Evolutionary conservation across 768 basidiomycete species (phyloP).

Genomic region (Suillus alpinus): DNA sequence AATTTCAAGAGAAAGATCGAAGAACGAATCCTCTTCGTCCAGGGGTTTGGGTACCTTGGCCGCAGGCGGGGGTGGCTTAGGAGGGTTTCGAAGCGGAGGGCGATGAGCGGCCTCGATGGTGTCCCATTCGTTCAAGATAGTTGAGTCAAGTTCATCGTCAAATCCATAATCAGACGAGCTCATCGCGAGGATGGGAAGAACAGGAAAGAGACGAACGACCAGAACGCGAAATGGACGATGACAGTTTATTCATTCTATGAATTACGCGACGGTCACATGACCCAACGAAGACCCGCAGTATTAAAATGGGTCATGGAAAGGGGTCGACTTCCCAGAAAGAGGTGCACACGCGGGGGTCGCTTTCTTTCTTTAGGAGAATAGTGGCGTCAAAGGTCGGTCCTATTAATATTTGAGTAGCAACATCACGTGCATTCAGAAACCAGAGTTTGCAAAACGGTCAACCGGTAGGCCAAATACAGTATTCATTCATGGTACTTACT

Average conservation of each 20-base stretch:
- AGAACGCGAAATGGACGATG: background rate
- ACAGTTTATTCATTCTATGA: background rate
- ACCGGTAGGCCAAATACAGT: too few relatives aligned
- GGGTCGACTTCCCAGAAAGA: too few relatives aligned
- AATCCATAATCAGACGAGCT: constrained; percentile 84
- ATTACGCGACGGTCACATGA: constrained; percentile 3
- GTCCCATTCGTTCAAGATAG: constrained; percentile 59
- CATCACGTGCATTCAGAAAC: too few relatives aligned
- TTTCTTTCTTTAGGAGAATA: too few relatives aligned
- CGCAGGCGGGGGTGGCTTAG: constrained; percentile 14
- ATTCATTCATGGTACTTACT: too few relatives aligned
- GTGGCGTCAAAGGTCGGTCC: too few relatives aligned
- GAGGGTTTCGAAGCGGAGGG: constrained; percentile 14
- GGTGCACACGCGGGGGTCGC: too few relatives aligned
- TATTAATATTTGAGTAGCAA: too few relatives aligned
- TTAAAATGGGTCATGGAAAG: too few relatives aligned
- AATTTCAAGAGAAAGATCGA: constrained; percentile 55
- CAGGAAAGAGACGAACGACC: background rate
- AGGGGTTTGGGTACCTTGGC: background rate
- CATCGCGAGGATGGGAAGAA: constrained; percentile 8
- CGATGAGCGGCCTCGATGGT: constrained; percentile 64
- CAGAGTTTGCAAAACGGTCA: too few relatives aligned
- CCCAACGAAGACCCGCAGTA: background rate
- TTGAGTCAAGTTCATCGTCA: constrained; percentile 62
- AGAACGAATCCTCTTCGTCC: constrained; percentile 43